Conservation (phyloP, 805 yeast genomes). For the Cyberlindnera japonica region DNA sequence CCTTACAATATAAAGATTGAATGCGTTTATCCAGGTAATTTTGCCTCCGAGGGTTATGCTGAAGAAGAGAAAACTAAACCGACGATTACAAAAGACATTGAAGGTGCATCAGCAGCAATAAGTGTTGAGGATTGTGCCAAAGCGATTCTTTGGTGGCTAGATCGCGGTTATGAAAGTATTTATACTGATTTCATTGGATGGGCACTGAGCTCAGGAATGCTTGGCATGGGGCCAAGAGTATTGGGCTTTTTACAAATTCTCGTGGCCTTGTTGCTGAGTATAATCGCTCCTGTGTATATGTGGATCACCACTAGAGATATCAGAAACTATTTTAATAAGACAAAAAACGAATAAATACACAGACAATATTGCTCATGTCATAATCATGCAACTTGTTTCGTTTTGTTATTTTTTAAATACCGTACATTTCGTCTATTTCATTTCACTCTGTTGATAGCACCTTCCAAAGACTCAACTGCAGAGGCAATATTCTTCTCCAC, state of each 20-base stretch:
- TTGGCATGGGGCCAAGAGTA: slow-evolving; percentile 69
- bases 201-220: slow-evolving; percentile 60
- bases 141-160: slow-evolving; percentile 51
- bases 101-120: slow-evolving; percentile 78
- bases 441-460: slow-evolving; percentile 7
- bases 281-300: slow-evolving; percentile 58
- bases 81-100: slow-evolving; percentile 71
- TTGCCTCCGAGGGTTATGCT: slow-evolving; percentile 79
- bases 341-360: slow-evolving; percentile 14
- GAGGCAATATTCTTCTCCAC: slow-evolving; percentile 35
- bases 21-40: slow-evolving; percentile 84
- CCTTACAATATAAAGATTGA: slow-evolving; percentile 67
- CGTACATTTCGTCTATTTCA: neutral
- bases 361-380: neutral
- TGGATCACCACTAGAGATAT: slow-evolving; percentile 49
- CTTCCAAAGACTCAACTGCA: slow-evolving; percentile 12
- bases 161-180: slow-evolving; percentile 65
- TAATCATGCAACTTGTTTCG: neutral
- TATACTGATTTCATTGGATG: slow-evolving; percentile 86
- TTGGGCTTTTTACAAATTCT: slow-evolving; percentile 50
- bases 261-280: slow-evolving; percentile 44
- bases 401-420: neutral
- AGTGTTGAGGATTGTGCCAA: slow-evolving; percentile 63
- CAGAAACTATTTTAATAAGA: slow-evolving; percentile 40
- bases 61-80: slow-evolving; percentile 87